Conservation (phyloP, 441 rosid genomes). For the Francoa sonchifolia region DNA sequence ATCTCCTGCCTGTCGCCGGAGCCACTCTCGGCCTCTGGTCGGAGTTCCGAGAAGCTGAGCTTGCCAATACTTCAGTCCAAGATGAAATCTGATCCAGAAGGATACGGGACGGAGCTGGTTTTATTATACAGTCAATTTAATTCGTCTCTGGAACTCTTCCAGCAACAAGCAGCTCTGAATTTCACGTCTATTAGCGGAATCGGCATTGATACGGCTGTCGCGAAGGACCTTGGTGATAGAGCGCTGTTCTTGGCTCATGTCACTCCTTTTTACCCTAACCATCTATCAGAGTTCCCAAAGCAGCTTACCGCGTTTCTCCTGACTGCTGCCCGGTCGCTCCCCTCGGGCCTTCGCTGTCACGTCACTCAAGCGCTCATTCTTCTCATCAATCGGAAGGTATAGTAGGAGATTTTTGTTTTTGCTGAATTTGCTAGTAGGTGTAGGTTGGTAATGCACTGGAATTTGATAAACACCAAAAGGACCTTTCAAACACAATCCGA, state of each 20-base stretch:
- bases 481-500: too few species aligned
- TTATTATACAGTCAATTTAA: conserved; percentile 67
- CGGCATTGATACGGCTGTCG: conserved; percentile 41
- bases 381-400: conserved; percentile 57
- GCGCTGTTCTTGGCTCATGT: conserved; percentile 68
- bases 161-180: conserved; percentile 65
- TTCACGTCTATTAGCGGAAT: conserved; percentile 54
- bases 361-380: conserved; percentile 65
- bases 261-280: conserved; percentile 60
- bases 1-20: conserved; percentile 28
- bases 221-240: conserved; percentile 74
- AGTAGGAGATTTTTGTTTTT: not conserved
- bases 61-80: conserved; percentile 60
- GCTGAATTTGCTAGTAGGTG: not conserved
- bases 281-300: conserved; percentile 44
- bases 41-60: conserved; percentile 62
- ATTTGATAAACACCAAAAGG: too few species aligned
- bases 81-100: conserved; percentile 81
- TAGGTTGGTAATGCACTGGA: not conserved
- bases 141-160: conserved; percentile 64
- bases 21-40: conserved; percentile 58
- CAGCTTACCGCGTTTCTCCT: conserved; percentile 56
- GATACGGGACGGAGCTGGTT: conserved; percentile 59
- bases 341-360: conserved; percentile 62
- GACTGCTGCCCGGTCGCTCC: conserved; percentile 45